phyloP scores from a whole-genome alignment of 108 stramenopile genomes.

The Cyclotella atomus region DNA sequence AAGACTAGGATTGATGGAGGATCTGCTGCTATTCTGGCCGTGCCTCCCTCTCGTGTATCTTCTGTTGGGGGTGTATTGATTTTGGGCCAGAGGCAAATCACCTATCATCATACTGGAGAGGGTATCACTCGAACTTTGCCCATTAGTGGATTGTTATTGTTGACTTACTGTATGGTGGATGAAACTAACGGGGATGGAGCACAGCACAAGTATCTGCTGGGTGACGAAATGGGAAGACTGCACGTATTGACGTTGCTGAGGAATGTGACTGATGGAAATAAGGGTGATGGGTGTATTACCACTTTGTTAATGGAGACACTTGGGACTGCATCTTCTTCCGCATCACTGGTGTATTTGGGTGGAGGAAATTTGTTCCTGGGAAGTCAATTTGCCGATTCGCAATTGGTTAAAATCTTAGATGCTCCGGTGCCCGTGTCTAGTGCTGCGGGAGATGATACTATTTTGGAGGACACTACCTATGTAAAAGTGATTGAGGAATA shows the following conservation, averaged over 20 bases:
- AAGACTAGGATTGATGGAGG: conserved; percentile 78
- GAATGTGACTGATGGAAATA: conserved; percentile 22
- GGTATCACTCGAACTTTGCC: conserved; percentile 66
- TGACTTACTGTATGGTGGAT: conserved; percentile 20
- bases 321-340: conserved; percentile 72
- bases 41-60: conserved; percentile 55
- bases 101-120: conserved; percentile 57
- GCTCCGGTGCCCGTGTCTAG: conserved; percentile 74
- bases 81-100: conserved; percentile 82
- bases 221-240: conserved; percentile 87
- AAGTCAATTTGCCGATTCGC: conserved; percentile 87
- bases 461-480: conserved; percentile 61
- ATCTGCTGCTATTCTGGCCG: conserved; percentile 61
- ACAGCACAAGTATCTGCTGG: conserved; percentile 76
- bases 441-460: neutral
- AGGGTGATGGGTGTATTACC: conserved; percentile 47
- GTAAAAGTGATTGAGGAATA: conserved; percentile 91
- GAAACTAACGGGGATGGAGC: conserved; percentile 34
- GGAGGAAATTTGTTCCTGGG: conserved; percentile 93
- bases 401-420: conserved; percentile 88
- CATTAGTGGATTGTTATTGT: conserved; percentile 25
- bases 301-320: conserved; percentile 77
- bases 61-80: conserved; percentile 73
- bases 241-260: conserved; percentile 78
- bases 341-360: conserved; percentile 81